These are phyloP conservation scores for Curvularia sp. DNA, from an alignment of 2,329 filamentous ascomycete species.

Conservation along the genomic window DNA sequence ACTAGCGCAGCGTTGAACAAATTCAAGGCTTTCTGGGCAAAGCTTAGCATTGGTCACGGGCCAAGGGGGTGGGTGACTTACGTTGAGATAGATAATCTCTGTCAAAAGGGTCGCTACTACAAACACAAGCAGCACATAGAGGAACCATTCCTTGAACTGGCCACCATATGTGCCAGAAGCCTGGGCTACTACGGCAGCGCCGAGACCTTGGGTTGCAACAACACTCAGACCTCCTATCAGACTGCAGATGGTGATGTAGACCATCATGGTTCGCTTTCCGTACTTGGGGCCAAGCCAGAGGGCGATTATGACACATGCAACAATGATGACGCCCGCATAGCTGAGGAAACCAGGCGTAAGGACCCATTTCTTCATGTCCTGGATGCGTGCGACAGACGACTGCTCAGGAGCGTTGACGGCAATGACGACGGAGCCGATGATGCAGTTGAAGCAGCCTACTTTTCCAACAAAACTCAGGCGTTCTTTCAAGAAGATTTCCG, in stretches of 20 bases:
- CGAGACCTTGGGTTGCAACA: slow-evolving; percentile 90
- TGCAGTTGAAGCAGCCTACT: slow-evolving; percentile 93
- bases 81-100: slow-evolving; percentile 95
- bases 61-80: slow-evolving; percentile 58
- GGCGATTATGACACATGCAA: slow-evolving; percentile 74
- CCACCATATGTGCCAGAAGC: slow-evolving; percentile 70
- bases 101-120: slow-evolving; percentile 87
- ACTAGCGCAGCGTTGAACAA: slow-evolving; percentile 96
- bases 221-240: slow-evolving; percentile 93
- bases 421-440: slow-evolving; percentile 91
- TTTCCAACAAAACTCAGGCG: slow-evolving; percentile 94
- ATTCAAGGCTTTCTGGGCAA: slow-evolving; percentile 89
- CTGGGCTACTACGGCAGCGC: slow-evolving; percentile 88
- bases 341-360: slow-evolving; percentile 84
- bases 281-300: slow-evolving; percentile 85
- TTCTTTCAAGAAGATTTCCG: slow-evolving; percentile 95
- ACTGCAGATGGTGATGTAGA: slow-evolving; percentile 96
- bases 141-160: slow-evolving; percentile 98
- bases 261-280: slow-evolving; percentile 96
- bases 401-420: slow-evolving; percentile 90
- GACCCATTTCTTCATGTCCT: slow-evolving; percentile 90
- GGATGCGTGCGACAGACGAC: slow-evolving; percentile 83
- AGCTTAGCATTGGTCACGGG: slow-evolving; percentile 11
- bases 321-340: slow-evolving; percentile 82
- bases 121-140: slow-evolving; percentile 90